Evolutionary conservation across 148 eudicot genomes (phyloP), one percentile per base, ranked within the genome.

Genomic region (Silene latifolia): DNA sequence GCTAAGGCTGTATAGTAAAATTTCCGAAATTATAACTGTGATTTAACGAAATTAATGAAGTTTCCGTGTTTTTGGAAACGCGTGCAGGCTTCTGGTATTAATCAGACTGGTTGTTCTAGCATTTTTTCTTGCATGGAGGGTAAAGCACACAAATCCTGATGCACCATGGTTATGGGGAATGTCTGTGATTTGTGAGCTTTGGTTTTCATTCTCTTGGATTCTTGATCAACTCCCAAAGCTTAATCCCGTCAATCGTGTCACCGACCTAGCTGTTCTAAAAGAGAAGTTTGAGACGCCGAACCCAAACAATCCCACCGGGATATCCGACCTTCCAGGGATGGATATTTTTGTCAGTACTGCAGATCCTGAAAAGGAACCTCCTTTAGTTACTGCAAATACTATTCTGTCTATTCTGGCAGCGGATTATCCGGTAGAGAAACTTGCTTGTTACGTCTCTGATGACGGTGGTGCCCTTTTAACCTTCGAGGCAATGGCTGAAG

Each of bases 401-500:
- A 93, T 93, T 29, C 78, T 93, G n/a, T 93, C 98, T 1, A 94
- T 94, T 59, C 81, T 94, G 5, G 97, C 98, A 1, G 80, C 91
- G 11, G 93, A 91, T 20, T 94, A 91, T 78, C 98, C 98, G 0
- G 89, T 89, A 0, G 97, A 94, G 69, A 94, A 94, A 85, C 91
- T 94, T 29, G 76, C 98, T 32, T 94, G 98, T 73, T 94, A 94
- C 62, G 93, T 94, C n/a, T 94, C 98, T 54, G 98, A 94, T 17
- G 98, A 91, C 67, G 98, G 98, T 21, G 98, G 97, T 14, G 93
- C 98, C 23, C 89, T 94, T 20, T 71, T 94, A 27, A 90, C 97
- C 24, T 94, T 94, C 51, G 98, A 93, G 82, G 93, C 98, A 62
- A 90, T 93, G 96, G 98, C 97, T 2, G 98, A 94, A 74, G 98